A percentile compares a stretch with the other conserved stretches of the same genome.
Conservation (phyloP, 2,329 filamentous ascomycete species). For the Blastomyces emzantsi region DNA sequence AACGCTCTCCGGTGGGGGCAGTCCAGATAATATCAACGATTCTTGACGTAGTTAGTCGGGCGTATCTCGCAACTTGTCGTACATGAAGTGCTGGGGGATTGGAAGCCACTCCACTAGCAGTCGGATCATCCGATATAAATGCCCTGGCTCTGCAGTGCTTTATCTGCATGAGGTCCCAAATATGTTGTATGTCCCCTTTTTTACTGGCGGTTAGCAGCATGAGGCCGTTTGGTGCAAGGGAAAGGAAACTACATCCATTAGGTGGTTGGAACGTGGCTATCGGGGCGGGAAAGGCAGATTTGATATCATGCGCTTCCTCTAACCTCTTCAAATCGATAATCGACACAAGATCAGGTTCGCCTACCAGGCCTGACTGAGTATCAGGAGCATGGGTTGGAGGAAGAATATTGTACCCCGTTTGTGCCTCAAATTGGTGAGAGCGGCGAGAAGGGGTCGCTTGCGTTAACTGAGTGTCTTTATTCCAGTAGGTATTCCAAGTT, state of each 20-base stretch:
- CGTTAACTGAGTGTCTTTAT: conserved; percentile 31
- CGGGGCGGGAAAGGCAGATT: conserved; percentile 28
- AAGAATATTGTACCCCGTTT: conserved; percentile 30
- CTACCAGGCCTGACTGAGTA: conserved; percentile 26
- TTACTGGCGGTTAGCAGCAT: conserved; percentile 41
- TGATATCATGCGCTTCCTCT: conserved; percentile 31
- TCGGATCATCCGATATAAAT: conserved; percentile 31
- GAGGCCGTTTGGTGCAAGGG: conserved; percentile 40
- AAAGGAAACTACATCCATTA: conserved; percentile 43
- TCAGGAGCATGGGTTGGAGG: conserved; percentile 41
- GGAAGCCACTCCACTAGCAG: conserved; percentile 19
- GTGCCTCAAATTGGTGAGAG: conserved; percentile 16
- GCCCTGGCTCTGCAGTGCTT: conserved; percentile 34
- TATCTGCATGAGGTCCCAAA: conserved; percentile 44
- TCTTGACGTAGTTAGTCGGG: conserved; percentile 81
- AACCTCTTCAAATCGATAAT: conserved; percentile 39
- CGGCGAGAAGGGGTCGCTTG: conserved; percentile 25
- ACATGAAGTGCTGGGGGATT: conserved; percentile 39
- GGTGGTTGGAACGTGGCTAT: conserved; percentile 40
- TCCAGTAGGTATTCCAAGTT: conserved; percentile 45
- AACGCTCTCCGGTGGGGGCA: conserved; percentile 65
- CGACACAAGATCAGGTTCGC: conserved; percentile 39
- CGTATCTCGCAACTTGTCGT: conserved; percentile 78
- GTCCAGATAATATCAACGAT: conserved; percentile 89
- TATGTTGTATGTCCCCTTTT: conserved; percentile 43